Percentiles rank a stretch among this genome's conserved stretches.
Evolutionary conservation across 768 basidiomycete genomes (phyloP).

Genomic region (Lentinula lateritia): DNA sequence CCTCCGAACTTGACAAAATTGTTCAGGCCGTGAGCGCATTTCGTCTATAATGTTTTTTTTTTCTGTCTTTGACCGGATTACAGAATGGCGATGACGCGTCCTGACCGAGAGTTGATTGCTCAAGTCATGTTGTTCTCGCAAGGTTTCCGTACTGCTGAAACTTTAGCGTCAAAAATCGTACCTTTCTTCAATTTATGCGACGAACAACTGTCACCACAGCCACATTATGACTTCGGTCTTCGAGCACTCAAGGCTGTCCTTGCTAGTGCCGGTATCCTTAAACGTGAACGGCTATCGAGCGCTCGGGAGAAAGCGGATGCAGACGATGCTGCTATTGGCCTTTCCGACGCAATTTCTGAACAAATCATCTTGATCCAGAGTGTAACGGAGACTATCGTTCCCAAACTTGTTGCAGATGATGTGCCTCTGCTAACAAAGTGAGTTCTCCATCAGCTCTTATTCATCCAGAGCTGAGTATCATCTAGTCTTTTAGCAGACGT

Average conservation of each 20-base stretch:
- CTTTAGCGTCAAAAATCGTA: conserved; percentile 95
- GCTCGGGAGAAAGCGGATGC: conserved; percentile 32
- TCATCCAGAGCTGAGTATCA: not conserved
- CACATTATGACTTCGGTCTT: conserved; percentile 98
- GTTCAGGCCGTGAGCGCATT: conserved; percentile 74
- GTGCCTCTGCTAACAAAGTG: conserved; percentile 91
- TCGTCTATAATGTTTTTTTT: not conserved
- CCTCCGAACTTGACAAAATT: conserved; percentile 88
- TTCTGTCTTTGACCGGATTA: conserved; percentile 12
- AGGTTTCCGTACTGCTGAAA: conserved; percentile 97
- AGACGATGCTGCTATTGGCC: conserved; percentile 38
- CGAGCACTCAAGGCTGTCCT: conserved; percentile 96
- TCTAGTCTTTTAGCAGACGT: conserved; percentile 88
- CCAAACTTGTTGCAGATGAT: conserved; percentile 95
- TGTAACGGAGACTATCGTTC: conserved; percentile 97
- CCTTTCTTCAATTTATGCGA: conserved; percentile 99
- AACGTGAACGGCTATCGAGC: conserved; percentile 76
- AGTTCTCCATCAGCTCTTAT: conserved; percentile 16
- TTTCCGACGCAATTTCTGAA: conserved; percentile 76
- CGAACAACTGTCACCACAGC: conserved; percentile 94
- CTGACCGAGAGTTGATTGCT: conserved; percentile 96
- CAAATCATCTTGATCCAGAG: conserved; percentile 98
- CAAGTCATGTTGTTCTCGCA: conserved; percentile 99
- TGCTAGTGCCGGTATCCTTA: conserved; percentile 94
- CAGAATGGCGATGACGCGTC: conserved; percentile 99